These are phyloP conservation scores for Erodium texanum DNA, from an alignment of 441 rosid genomes.

Conservation along the genomic window DNA sequence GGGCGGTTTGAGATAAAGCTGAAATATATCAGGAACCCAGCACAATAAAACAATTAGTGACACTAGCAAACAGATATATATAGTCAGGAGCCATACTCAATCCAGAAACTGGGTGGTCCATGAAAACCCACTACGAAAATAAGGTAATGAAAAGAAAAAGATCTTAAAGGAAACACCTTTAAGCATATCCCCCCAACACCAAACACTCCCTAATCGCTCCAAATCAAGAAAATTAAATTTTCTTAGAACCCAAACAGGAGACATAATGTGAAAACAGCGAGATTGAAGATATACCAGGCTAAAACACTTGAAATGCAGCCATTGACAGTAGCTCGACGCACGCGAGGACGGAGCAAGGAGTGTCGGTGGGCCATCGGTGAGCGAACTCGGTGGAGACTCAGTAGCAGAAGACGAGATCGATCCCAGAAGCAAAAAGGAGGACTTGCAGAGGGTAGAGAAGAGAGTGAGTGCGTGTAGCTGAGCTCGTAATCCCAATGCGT, in stretches of 20 bases:
- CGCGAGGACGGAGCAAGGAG: conserved; percentile 1
- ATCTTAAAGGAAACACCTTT: neutral
- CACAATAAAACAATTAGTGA: conserved; percentile 2
- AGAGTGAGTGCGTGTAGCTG: neutral
- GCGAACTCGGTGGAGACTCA: neutral
- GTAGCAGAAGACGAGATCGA: neutral
- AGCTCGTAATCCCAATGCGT: conserved; percentile 6
- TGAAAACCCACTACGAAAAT: neutral
- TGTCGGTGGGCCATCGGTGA: conserved; percentile 26
- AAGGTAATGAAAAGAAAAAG: neutral
- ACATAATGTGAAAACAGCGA: neutral
- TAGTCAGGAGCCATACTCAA: neutral
- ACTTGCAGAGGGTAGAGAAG: neutral
- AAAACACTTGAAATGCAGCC: conserved; percentile 20
- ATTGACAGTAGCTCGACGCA: conserved; percentile 11
- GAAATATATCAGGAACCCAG: neutral
- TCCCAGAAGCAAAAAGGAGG: conserved; percentile 5
- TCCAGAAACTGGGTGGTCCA: conserved; percentile 1
- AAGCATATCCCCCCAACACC: conserved; percentile 1
- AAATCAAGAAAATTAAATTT: neutral
- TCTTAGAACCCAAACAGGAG: neutral
- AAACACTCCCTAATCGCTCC: conserved; percentile 3
- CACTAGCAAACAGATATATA: neutral
- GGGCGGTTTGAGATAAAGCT: neutral
- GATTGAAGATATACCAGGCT: neutral